Base-by-base conservation (phyloP, 495 filamentous ascomycete species). In the Cenococcum geophilum region DNA sequence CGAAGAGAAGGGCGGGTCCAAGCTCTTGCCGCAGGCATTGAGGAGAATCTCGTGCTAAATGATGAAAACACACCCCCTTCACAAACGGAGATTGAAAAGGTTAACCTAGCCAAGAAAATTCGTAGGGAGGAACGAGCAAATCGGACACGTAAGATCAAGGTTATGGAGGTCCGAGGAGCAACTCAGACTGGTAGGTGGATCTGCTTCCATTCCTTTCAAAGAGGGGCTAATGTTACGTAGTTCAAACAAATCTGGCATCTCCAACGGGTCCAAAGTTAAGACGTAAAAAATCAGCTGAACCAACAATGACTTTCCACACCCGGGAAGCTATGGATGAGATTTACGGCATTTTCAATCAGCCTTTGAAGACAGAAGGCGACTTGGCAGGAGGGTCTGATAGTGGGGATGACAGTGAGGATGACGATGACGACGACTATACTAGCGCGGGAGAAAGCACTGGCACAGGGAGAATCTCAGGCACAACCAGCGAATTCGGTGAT, bases 241-340 rank as follows among this genome's bases (percentile, higher is more conserved):
- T 97, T 71, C 91, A 93, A 81, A 89, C 90, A 54, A 97, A 96
- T 61, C 78, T 97, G 45, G 88, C 89, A 63, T 97, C 91, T 11
- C 91, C 91, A 0, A 87, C 88, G 0, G 82, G 83, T 14, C 83
- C 83, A 1, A 95, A 91, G 71, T 80, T 90, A 27, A 86, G 80
- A 47, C 79, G 83, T 51, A 92, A 89, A 76, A 89, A 86, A 71
- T 80, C 82, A 12, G 73, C 81, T 1, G 91, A 96, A 70, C 89
- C 91, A 25, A 98, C 93, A 0, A 97, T 98, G 92, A 98, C 93
- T 1, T 82, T 98, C 63, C 89, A 97, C 69, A 98, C 93, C 18
- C 89, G 84, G 55, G 92, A 92, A 56, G 93, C 93, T 0, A 96
- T 91, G 52, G 92, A 97, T 68, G 95, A 97, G 63, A 97, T 98